Evolutionary conservation across 106 monocot species (phyloP).

Genomic region (Dendrobium nobile): DNA sequence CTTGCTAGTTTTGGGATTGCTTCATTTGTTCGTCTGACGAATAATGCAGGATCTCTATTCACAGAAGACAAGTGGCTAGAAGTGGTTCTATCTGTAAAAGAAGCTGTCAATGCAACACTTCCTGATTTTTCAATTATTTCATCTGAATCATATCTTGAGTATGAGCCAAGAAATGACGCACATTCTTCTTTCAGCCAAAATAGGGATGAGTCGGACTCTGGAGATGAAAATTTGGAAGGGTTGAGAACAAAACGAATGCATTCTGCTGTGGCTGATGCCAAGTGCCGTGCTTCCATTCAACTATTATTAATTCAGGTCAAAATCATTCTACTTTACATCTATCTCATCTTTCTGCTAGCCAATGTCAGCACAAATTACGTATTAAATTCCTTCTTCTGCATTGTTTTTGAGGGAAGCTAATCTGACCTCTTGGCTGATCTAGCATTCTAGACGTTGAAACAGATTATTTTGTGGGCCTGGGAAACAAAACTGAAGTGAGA

Average conservation of each 20-base stretch:
- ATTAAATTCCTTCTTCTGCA: neutral
- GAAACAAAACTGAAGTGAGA: neutral
- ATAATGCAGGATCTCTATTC: conserved; percentile 68
- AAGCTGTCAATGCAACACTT: conserved; percentile 55
- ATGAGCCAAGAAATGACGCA: conserved; percentile 15
- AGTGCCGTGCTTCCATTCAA: conserved; percentile 82
- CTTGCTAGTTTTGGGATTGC: conserved; percentile 93
- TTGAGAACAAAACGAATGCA: conserved; percentile 42
- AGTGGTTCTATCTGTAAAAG: conserved; percentile 66
- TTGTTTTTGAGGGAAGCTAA: conserved; percentile 1
- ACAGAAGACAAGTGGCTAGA: conserved; percentile 80
- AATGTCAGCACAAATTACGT: neutral
- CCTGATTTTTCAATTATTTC: conserved; percentile 70
- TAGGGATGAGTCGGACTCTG: conserved; percentile 22
- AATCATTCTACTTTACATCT: neutral
- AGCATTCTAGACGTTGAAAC: neutral
- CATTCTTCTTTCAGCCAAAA: conserved; percentile 19
- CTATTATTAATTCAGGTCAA: conserved; percentile 86
- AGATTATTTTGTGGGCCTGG: neutral
- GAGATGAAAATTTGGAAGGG: conserved; percentile 39
- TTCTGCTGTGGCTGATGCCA: conserved; percentile 63
- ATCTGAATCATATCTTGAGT: conserved; percentile 30
- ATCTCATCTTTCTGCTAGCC: neutral
- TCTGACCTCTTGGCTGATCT: neutral
- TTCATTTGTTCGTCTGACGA: conserved; percentile 85